Conservation (phyloP, 805 yeast species). For the Spathaspora hagerdaliae region DNA sequence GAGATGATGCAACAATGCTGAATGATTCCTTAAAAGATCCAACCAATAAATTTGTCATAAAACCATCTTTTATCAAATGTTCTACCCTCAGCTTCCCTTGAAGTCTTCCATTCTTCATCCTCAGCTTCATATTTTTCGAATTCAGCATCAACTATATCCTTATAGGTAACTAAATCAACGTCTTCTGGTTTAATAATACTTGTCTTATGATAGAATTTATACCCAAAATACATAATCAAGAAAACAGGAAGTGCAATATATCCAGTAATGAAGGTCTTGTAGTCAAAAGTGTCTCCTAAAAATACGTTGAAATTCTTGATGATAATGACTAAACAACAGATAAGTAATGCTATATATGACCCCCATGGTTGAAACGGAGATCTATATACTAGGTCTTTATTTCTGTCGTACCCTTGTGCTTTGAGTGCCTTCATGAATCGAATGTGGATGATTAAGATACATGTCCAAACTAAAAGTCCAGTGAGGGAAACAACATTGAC, state of each 20-base stretch:
- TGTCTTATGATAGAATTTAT: conserved; percentile 53
- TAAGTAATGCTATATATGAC: conserved; percentile 50
- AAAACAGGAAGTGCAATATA: conserved; percentile 73
- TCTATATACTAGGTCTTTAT: conserved; percentile 47
- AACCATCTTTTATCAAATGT: conserved; percentile 43
- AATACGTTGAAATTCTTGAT: conserved; percentile 73
- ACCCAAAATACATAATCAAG: conserved; percentile 50
- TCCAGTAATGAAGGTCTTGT: conserved; percentile 70
- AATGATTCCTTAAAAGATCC: conserved; percentile 9
- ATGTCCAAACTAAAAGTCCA: conserved; percentile 72
- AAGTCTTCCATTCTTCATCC: conserved; percentile 29
- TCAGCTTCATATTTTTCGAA: conserved; percentile 37
- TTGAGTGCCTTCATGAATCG: conserved; percentile 60
- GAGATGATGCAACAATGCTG: no score
- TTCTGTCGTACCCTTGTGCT: conserved; percentile 63
- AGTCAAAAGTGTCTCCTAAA: conserved; percentile 53
- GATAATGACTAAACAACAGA: conserved; percentile 53
- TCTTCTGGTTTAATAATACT: conserved; percentile 48
- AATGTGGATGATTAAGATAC: conserved; percentile 64
- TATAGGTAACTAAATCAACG: conserved; percentile 57
- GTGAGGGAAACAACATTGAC: conserved; percentile 75
- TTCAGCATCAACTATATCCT: conserved; percentile 52
- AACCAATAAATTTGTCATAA: conserved; percentile 15
- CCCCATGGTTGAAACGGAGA: conserved; percentile 74
- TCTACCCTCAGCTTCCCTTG: conserved; percentile 40